Base-by-base conservation (phyloP, 495 filamentous ascomycete species). In the Penicillium taxi region DNA sequence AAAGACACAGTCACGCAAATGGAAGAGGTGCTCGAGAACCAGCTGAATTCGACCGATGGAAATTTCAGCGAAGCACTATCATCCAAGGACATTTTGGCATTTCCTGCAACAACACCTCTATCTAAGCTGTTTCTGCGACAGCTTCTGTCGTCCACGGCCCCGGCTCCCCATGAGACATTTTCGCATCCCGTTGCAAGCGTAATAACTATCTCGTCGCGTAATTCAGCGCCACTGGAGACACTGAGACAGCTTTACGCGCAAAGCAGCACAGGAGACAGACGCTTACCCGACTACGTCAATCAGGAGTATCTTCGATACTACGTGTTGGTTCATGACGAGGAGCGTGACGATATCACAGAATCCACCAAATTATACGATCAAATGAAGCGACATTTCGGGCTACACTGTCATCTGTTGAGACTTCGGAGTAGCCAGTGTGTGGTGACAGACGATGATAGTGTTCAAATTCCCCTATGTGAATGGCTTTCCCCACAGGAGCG, bases 301-400 rank as follows among this genome's bases (percentile, higher is more conserved):
- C 78, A 77, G 17, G 89, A 96, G 23, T 96, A 85, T 56, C 71
- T 98, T 35, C 74, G 91, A 37, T 98, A 98, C 53, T 96, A 98
- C 60, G 83, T 98, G 11, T 70, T 98, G 15, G 78, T 98, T n/a
- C 93, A 98, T 48, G 91, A 98, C 47, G 91, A 98, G 55, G 93
- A 96, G 44, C 74, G 73, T 26, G 88, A 94, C 50, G 88, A 96
- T 51, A 91, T 96, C 33, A 72, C 77, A 9, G 89, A 87, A 56
- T 93, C 81, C 21, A 93, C 84, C 54, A 74, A 73, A 27, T 68
- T 96, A 15, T 98, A 91, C 53, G 90, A 96, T 44, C 84, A 94
- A 55, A 98, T 98, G 91, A 96, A 96, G 61, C 75, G 89, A 17
- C 86, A 94, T 57, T 90, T 96, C 47, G 91, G 91, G 3, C 65